Conservation (phyloP, 139 green algal species). For the Picochlorum sp. region DNA sequence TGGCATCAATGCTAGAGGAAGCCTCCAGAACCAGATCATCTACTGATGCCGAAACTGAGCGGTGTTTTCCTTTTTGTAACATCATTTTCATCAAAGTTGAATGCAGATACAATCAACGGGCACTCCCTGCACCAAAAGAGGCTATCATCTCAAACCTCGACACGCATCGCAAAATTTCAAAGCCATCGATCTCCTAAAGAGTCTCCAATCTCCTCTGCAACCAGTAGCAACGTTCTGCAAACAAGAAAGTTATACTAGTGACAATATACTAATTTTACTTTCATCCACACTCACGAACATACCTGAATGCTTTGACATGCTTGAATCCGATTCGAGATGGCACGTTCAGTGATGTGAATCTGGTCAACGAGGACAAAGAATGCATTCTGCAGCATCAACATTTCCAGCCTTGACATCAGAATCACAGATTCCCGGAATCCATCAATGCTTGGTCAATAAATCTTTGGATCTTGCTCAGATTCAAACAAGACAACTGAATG, state of each 20-base stretch:
- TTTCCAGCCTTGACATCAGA: slow-evolving; percentile 63
- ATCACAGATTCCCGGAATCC: slow-evolving; percentile 51
- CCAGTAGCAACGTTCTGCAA: slow-evolving; percentile 56
- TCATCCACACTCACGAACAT: background rate
- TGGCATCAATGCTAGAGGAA: slow-evolving; percentile 28
- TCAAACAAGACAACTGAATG: slow-evolving; percentile 81
- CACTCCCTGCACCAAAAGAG: slow-evolving; percentile 71
- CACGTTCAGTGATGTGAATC: slow-evolving; percentile 56
- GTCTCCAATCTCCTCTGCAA: slow-evolving; percentile 65
- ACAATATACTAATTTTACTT: background rate
- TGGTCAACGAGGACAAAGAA: slow-evolving; percentile 57
- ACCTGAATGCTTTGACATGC: slow-evolving; percentile 69
- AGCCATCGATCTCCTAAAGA: slow-evolving; percentile 71
- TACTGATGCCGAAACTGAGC: too few relatives aligned
- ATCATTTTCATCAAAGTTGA: slow-evolving; percentile 28
- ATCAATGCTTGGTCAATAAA: slow-evolving; percentile 62
- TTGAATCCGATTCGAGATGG: slow-evolving; percentile 71
- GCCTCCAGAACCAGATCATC: slow-evolving; percentile 1
- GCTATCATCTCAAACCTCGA: slow-evolving; percentile 88
- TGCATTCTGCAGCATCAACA: slow-evolving; percentile 79
- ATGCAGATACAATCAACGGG: slow-evolving; percentile 78
- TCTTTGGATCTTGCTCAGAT: slow-evolving; percentile 51
- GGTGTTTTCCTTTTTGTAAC: slow-evolving; percentile 7
- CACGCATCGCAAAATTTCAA: slow-evolving; percentile 85
- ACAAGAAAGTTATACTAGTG: background rate